A percentile compares a stretch with the other conserved stretches of the same genome.
Conservation (phyloP, 78 protist species). For the Polysphondylium violaceum region DNA sequence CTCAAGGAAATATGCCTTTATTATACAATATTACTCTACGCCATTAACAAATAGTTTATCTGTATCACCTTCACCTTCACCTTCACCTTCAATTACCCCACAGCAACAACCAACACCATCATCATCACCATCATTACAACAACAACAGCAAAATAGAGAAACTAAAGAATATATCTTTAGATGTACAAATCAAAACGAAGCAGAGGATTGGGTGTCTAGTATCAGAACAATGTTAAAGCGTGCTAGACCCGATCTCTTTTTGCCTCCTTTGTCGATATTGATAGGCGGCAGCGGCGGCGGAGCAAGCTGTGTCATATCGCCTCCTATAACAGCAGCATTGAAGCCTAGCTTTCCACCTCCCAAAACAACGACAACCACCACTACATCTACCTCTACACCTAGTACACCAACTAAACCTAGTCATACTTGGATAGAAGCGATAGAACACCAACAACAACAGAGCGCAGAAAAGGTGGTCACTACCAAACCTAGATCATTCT, state of each 20-base stretch:
- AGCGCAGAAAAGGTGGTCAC: no score
- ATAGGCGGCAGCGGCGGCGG: not conserved
- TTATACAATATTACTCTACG: not conserved
- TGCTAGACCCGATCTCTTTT: constrained; percentile 62
- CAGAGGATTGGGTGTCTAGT: constrained; percentile 58
- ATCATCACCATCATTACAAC: not conserved
- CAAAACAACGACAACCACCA: not conserved
- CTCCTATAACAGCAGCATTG: constrained; percentile 2
- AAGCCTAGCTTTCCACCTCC: not conserved
- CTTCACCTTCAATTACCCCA: no score
- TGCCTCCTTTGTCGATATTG: constrained; percentile 56
- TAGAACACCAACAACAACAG: not conserved
- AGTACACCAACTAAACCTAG: not conserved
- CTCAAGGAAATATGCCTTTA: constrained; percentile 39
- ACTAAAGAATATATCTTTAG: constrained; percentile 49
- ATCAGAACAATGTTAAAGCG: constrained; percentile 52
- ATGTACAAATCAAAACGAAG: constrained; percentile 67
- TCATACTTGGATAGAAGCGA: not conserved
- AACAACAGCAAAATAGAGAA: constrained; percentile 1
- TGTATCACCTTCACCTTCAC: not conserved
- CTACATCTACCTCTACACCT: not conserved
- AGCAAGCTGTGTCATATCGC: not conserved
- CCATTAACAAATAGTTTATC: not conserved
- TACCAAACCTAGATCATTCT: constrained; percentile 54
- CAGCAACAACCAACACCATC: no score